Evolutionary conservation across 257 asterid species (phyloP).

Genomic region (Nicotiana tabacum): DNA sequence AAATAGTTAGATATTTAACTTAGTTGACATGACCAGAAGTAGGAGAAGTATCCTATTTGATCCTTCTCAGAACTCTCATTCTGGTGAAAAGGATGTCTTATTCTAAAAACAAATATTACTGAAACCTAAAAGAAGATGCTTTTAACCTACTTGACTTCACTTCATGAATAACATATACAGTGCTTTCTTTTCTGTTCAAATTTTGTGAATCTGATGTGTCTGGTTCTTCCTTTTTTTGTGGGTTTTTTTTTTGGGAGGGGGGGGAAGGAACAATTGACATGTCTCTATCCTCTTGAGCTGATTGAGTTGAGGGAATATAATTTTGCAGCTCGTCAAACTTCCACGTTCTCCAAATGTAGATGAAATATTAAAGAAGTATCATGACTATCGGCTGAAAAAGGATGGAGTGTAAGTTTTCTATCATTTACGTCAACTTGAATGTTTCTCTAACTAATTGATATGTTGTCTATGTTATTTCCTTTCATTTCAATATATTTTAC

Average conservation of each 20-base stretch:
- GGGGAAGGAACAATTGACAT: not conserved
- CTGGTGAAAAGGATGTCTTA: not conserved
- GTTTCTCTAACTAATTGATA: not conserved
- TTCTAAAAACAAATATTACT: not conserved
- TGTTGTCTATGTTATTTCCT: not conserved
- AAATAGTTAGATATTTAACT: not conserved
- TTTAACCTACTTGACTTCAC: not conserved
- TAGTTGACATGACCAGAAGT: not conserved
- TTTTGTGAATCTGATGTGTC: not conserved
- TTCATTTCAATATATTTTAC: not conserved
- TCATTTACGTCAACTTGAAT: not conserved
- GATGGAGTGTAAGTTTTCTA: slow-evolving; percentile 44
- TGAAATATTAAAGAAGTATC: slow-evolving; percentile 56
- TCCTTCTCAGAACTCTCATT: not conserved
- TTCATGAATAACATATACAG: not conserved
- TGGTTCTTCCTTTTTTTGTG: not conserved
- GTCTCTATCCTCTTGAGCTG: not conserved
- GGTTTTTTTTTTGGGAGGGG: too few relatives aligned
- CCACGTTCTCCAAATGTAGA: slow-evolving; percentile 64
- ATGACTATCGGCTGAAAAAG: slow-evolving; percentile 45
- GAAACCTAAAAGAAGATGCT: not conserved
- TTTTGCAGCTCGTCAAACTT: slow-evolving; percentile 68
- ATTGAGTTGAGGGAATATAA: not conserved
- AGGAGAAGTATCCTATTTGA: not conserved
- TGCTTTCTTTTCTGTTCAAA: slow-evolving; percentile 1